Conservation (phyloP, 2,329 filamentous ascomycete genomes). For the Alternaria novae-zelandiae region DNA sequence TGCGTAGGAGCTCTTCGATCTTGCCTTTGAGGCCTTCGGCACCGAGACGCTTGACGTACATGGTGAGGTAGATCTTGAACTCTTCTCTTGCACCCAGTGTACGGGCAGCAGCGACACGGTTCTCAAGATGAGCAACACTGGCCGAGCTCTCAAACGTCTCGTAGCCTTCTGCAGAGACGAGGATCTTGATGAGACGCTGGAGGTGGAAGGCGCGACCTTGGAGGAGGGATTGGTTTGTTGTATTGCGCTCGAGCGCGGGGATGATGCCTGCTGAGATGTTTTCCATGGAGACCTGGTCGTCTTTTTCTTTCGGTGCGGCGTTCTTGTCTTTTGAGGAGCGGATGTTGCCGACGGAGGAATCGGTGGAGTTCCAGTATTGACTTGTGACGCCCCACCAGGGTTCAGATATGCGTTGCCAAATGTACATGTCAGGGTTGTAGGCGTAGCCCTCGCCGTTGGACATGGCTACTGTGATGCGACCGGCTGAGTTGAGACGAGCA, state of each 20-base stretch:
- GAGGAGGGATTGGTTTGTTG: constrained; percentile 88
- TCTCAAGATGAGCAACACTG: constrained; percentile 93
- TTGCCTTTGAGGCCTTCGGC: constrained; percentile 87
- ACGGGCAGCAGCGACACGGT: constrained; percentile 86
- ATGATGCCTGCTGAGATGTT: constrained; percentile 89
- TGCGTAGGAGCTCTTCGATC: constrained; percentile 89
- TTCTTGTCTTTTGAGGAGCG: constrained; percentile 62
- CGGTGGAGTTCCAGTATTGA: constrained; percentile 98
- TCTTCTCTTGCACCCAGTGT: constrained; percentile 87
- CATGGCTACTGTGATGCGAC: constrained; percentile 85
- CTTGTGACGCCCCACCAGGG: constrained; percentile 98
- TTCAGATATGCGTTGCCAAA: constrained; percentile 95
- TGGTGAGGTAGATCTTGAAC: constrained; percentile 92
- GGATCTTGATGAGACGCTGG: constrained; percentile 86
- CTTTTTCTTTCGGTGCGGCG: constrained; percentile 44
- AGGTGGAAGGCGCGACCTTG: constrained; percentile 91
- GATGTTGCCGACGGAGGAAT: constrained; percentile 83
- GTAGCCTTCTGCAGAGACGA: constrained; percentile 87
- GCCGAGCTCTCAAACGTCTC: constrained; percentile 90
- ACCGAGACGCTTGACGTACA: constrained; percentile 96
- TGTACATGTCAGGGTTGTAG: constrained; percentile 83
- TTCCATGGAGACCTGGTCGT: constrained; percentile 59
- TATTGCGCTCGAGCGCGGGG: constrained; percentile 90
- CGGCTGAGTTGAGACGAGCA: constrained; percentile 86
- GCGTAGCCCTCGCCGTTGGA: constrained; percentile 94